These are phyloP conservation scores for Darksidea phi DNA, from an alignment of 495 filamentous ascomycete species.

Conservation along the genomic window DNA sequence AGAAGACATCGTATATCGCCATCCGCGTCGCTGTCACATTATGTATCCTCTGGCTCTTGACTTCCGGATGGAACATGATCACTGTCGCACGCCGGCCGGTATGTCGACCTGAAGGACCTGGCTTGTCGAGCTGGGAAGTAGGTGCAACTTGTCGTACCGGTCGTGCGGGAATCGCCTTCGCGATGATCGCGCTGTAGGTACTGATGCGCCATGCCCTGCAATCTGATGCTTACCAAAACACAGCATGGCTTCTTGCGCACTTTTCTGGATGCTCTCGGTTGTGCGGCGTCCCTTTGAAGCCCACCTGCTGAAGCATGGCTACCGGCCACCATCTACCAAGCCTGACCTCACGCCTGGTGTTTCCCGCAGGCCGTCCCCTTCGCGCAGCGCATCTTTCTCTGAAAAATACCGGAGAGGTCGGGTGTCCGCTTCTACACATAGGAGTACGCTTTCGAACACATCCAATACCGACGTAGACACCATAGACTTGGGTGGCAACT, in stretches of 20 bases:
- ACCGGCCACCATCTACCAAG: constrained; percentile 1
- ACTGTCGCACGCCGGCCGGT: constrained; percentile 29
- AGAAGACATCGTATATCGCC: constrained; percentile 34
- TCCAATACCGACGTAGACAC: constrained; percentile 30
- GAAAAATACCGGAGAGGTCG: constrained; percentile 18
- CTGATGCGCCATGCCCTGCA: not conserved
- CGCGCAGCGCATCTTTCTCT: constrained; percentile 27
- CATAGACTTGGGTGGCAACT: constrained; percentile 13
- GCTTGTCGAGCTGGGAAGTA: constrained; percentile 20
- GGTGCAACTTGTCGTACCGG: constrained; percentile 27
- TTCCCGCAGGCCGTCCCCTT: constrained; percentile 16
- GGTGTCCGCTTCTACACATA: constrained; percentile 24
- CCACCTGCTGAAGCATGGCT: constrained; percentile 25
- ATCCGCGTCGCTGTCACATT: constrained; percentile 30
- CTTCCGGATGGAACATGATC: constrained; percentile 36
- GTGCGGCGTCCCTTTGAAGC: constrained; percentile 38
- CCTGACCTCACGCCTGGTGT: constrained; percentile 14
- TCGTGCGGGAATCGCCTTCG: constrained; percentile 18
- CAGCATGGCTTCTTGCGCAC: constrained; percentile 30
- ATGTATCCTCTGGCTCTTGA: constrained; percentile 36
- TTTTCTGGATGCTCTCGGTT: constrained; percentile 33
- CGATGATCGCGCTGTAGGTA: constrained; percentile 33
- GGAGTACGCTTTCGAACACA: constrained; percentile 19
- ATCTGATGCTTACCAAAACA: not conserved
- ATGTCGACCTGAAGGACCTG: constrained; percentile 19